Conservation (phyloP, 345 rosid species). For the Eucalyptus virginea region DNA sequence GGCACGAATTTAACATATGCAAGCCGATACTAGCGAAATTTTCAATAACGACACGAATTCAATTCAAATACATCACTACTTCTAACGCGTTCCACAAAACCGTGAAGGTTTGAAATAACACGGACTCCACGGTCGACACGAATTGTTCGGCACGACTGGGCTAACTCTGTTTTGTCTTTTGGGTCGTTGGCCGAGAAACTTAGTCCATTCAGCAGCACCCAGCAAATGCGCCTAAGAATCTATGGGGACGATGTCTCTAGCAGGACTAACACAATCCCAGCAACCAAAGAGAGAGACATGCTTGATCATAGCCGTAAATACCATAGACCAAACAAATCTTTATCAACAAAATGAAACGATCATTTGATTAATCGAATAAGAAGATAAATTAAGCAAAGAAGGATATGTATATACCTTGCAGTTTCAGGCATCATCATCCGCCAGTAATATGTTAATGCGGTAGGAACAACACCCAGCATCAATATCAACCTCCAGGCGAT, state of each 20-base stretch:
- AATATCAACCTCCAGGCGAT: conserved; percentile 62
- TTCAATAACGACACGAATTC: not conserved
- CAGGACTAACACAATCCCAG: not conserved
- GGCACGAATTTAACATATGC: not conserved
- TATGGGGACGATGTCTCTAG: not conserved
- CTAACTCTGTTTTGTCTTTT: not conserved
- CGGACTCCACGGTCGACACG: not conserved
- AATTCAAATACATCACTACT: not conserved
- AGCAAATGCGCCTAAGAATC: not conserved
- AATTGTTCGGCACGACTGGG: not conserved
- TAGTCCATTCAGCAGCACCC: not conserved
- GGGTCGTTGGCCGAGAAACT: not conserved
- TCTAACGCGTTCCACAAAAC: not conserved
- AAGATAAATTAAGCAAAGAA: not conserved
- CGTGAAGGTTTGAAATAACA: not conserved
- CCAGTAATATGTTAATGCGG: conserved; percentile 60
- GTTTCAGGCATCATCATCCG: conserved; percentile 82
- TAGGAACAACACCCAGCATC: conserved; percentile 59
- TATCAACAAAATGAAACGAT: not conserved
- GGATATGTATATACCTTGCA: conserved; percentile 24
- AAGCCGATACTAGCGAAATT: not conserved
- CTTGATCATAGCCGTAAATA: not conserved
- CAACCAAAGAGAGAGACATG: not conserved
- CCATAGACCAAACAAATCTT: not conserved
- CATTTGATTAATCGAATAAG: not conserved